A percentile compares a stretch with the other conserved stretches of the same genome.
Conservation (phyloP, 2,329 filamentous ascomycete species). For the Cladosporium sphaerospermum region DNA sequence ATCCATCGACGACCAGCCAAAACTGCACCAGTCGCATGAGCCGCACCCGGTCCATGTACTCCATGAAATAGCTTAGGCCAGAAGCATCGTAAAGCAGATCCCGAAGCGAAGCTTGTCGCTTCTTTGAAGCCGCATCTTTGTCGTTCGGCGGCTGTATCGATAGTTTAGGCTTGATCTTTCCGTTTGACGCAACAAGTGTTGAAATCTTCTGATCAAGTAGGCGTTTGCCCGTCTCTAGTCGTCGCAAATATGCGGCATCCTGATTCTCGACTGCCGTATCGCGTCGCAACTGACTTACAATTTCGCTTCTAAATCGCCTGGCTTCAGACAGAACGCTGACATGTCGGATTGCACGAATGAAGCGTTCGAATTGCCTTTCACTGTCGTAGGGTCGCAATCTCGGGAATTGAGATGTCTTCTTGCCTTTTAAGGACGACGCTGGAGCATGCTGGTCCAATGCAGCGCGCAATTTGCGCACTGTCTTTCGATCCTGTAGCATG, state of each 20-base stretch:
- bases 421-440: constrained; percentile 54
- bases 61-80: constrained; percentile 97
- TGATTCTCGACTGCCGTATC: constrained; percentile 72
- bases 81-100: constrained; percentile 87
- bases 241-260: constrained; percentile 79
- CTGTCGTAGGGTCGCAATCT: constrained; percentile 75
- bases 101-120: constrained; percentile 69
- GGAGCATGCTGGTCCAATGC: constrained; percentile 92
- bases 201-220: constrained; percentile 85
- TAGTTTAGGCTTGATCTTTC: constrained; percentile 31
- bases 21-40: constrained; percentile 91
- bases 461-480: constrained; percentile 82
- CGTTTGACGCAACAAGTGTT: constrained; percentile 65
- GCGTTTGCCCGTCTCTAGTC: constrained; percentile 85
- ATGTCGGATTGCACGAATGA: constrained; percentile 81
- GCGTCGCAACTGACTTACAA: constrained; percentile 83
- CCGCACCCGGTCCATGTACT: constrained; percentile 91
- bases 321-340: constrained; percentile 90
- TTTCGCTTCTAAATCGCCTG: constrained; percentile 82
- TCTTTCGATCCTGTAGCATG: constrained; percentile 90
- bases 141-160: constrained; percentile 32
- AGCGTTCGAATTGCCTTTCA: constrained; percentile 89
- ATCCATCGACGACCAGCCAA: constrained; percentile 95
- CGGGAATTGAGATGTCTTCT: constrained; percentile 57
- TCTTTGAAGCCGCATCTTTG: constrained; percentile 48